These are phyloP conservation scores for Pseudotsuga menziesii DNA, from an alignment of 75 land plant species.

Conservation along the genomic window DNA sequence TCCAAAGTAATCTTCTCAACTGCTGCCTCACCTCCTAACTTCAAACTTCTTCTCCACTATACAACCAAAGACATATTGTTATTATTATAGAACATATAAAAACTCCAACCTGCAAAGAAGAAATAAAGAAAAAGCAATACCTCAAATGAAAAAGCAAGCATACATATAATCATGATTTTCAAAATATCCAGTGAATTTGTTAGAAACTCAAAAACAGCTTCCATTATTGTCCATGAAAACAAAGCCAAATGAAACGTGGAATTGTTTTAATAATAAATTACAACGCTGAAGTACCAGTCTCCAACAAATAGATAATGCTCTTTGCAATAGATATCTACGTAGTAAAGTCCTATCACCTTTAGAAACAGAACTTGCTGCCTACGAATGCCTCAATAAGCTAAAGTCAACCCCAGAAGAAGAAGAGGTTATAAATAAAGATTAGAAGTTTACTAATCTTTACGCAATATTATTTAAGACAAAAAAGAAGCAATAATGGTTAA, in stretches of 20 bases:
- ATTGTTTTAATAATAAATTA: neutral
- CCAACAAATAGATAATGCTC: no score
- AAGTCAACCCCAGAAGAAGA: neutral
- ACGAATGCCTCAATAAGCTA: neutral
- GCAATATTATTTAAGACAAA: no score
- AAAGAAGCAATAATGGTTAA: no score
- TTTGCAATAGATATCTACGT: no score
- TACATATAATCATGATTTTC: neutral
- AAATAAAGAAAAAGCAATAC: neutral
- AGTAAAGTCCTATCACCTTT: no score
- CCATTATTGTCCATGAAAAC: neutral
- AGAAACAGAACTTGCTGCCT: neutral
- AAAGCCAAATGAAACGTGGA: neutral
- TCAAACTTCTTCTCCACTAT: conserved; percentile 91
- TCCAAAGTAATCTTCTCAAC: conserved; percentile 85
- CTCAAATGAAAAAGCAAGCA: neutral
- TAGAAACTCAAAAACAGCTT: neutral
- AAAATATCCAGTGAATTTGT: neutral
- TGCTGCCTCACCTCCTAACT: conserved; percentile 81
- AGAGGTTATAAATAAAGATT: neutral
- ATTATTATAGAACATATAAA: neutral
- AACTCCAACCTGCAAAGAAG: neutral
- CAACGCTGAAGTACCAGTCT: neutral
- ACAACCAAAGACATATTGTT: conserved; percentile 7
- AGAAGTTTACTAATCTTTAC: neutral